Conservation (phyloP, 1,139 yeast genomes). For the Zygoascus sp. region DNA sequence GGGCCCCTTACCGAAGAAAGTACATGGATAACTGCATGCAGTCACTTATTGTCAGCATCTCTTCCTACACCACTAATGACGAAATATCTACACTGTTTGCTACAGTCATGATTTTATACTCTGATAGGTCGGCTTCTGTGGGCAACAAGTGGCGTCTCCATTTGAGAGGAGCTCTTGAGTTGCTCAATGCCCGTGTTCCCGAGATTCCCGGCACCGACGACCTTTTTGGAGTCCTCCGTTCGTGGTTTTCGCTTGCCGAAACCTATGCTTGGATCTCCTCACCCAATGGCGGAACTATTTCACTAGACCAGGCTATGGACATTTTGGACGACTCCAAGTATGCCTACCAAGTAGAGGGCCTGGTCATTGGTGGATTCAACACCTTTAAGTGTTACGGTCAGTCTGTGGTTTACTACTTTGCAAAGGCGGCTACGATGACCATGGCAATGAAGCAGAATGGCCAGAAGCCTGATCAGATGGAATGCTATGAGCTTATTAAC, state of each 20-base stretch:
- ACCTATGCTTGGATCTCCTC: slow-evolving; percentile 23
- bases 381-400: slow-evolving; percentile 21
- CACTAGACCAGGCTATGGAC: slow-evolving; percentile 12
- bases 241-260: slow-evolving; percentile 23
- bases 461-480: background rate
- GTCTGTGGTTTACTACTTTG: slow-evolving; percentile 17
- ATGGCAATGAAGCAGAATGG: slow-evolving; percentile 10
- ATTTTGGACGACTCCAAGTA: slow-evolving; percentile 18
- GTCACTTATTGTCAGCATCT: slow-evolving; percentile 16
- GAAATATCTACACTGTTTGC: slow-evolving; percentile 19
- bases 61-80: slow-evolving; percentile 15
- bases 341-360: slow-evolving; percentile 14
- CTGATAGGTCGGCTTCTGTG: slow-evolving; percentile 28
- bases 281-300: slow-evolving; percentile 20
- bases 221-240: slow-evolving; percentile 15
- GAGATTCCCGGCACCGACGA: slow-evolving; percentile 12
- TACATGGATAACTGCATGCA: slow-evolving; percentile 23
- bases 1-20: slow-evolving; percentile 20
- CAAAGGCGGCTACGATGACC: slow-evolving; percentile 12
- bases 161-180: slow-evolving; percentile 27
- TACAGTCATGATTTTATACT: slow-evolving; percentile 28
- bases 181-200: slow-evolving; percentile 14
- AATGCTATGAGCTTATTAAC: slow-evolving; percentile 8
- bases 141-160: slow-evolving; percentile 30
- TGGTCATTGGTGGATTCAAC: slow-evolving; percentile 22